Conservation (phyloP, 352 stramenopile genomes). For the Phytophthora megakarya region DNA sequence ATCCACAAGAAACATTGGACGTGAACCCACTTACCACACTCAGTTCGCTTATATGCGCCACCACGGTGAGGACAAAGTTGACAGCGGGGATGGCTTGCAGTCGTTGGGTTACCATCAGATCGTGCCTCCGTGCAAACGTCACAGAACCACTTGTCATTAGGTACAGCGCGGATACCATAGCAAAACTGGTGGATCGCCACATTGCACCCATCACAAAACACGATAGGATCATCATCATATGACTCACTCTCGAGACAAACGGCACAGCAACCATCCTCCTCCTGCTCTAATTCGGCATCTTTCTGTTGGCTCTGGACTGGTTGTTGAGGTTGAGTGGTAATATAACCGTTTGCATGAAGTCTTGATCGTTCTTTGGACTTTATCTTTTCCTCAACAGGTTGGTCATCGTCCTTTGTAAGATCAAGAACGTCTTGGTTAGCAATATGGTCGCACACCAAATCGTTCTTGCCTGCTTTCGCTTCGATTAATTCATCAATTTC, state of each 20-base stretch:
- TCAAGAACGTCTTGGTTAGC: conserved; percentile 4
- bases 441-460: background rate
- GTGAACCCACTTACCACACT: conserved; percentile 78
- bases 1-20: conserved; percentile 90
- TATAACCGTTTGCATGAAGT: background rate
- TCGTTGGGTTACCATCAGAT: background rate
- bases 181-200: conserved; percentile 90
- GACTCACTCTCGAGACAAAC: conserved; percentile 84
- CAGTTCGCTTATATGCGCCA: conserved; percentile 63
- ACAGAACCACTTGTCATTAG: conserved; percentile 86
- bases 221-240: conserved; percentile 88
- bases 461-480: conserved; percentile 8
- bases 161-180: conserved; percentile 77
- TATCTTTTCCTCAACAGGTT: background rate
- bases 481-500: conserved; percentile 21
- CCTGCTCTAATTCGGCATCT: conserved; percentile 20
- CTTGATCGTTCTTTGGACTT: background rate
- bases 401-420: conserved; percentile 9
- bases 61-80: conserved; percentile 69
- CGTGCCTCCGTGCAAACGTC: conserved; percentile 47
- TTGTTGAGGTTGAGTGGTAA: background rate
- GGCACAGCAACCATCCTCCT: conserved; percentile 55
- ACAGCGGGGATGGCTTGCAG: conserved; percentile 34
- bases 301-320: conserved; percentile 6
- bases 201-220: conserved; percentile 91